phyloP scores from a whole-genome alignment of 306 rosid species.

The Pyrus betulifolia region DNA sequence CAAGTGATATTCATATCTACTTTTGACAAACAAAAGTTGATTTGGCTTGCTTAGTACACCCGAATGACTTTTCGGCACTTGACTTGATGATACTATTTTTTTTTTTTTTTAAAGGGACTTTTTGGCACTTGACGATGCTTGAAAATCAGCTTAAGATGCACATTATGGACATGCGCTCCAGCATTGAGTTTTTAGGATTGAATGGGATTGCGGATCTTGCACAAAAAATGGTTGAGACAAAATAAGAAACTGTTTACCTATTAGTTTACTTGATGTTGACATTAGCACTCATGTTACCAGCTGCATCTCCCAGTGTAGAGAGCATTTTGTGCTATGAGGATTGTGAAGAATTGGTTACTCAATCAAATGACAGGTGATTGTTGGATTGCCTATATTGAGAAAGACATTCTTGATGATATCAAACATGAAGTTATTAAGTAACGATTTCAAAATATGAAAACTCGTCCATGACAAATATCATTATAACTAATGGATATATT shows the following conservation, averaged over 20 bases:
- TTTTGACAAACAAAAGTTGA: conserved; percentile 1
- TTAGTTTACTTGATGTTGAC: neutral
- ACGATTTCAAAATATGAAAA: neutral
- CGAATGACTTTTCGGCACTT: neutral
- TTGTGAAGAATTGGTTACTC: neutral
- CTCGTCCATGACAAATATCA: neutral
- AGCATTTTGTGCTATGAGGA: neutral
- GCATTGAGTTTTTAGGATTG: neutral
- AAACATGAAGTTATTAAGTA: neutral
- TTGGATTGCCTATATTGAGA: neutral
- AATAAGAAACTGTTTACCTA: neutral
- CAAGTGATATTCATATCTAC: neutral
- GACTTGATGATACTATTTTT: neutral
- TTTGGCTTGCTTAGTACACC: neutral
- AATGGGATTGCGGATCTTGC: conserved; percentile 2
- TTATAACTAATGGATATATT: neutral
- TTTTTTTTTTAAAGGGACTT: neutral
- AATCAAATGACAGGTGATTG: neutral
- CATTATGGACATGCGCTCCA: neutral
- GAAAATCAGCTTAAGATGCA: conserved; percentile 8
- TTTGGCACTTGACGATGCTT: neutral
- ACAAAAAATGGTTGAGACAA: neutral
- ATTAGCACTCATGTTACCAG: neutral
- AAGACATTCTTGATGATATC: neutral
- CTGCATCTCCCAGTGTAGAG: neutral